A percentile compares a stretch with the other conserved stretches of the same genome.
These are phyloP conservation scores for Salvia splendens DNA, from an alignment of 257 asterid genomes.

Conservation along the genomic window DNA sequence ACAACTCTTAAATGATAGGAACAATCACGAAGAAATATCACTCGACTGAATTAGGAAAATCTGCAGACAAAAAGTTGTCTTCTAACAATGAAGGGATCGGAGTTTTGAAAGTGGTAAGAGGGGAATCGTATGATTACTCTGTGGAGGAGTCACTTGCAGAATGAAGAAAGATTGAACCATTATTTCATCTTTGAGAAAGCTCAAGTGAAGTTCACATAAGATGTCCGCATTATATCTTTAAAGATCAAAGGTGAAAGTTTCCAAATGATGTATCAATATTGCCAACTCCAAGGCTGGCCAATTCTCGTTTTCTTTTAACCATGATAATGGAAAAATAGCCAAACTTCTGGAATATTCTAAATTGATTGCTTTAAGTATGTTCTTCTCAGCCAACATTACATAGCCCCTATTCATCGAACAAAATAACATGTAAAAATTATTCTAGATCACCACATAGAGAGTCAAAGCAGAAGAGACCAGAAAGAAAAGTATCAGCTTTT, in stretches of 20 bases:
- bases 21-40: background rate
- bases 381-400: too few relatives aligned
- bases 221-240: background rate
- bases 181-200: background rate
- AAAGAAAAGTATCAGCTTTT: background rate
- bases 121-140: background rate
- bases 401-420: slow-evolving; percentile 5
- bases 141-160: slow-evolving; percentile 17
- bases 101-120: slow-evolving; percentile 1
- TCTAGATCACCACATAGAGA: slow-evolving; percentile 22
- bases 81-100: background rate
- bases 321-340: background rate
- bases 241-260: slow-evolving; percentile 3
- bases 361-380: background rate
- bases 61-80: slow-evolving; percentile 12
- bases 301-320: background rate
- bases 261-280: background rate
- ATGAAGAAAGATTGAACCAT: slow-evolving; percentile 2
- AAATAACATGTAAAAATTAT: slow-evolving; percentile 18
- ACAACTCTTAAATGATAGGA: slow-evolving; percentile 8
- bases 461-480: slow-evolving; percentile 23
- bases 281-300: slow-evolving; percentile 12
- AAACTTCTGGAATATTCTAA: slow-evolving; percentile 12
- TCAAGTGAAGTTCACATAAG: slow-evolving; percentile 11
- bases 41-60: slow-evolving; percentile 1